These are phyloP conservation scores for Zygotorulaspora sp. DNA, from an alignment of 805 yeast species.

Conservation along the genomic window DNA sequence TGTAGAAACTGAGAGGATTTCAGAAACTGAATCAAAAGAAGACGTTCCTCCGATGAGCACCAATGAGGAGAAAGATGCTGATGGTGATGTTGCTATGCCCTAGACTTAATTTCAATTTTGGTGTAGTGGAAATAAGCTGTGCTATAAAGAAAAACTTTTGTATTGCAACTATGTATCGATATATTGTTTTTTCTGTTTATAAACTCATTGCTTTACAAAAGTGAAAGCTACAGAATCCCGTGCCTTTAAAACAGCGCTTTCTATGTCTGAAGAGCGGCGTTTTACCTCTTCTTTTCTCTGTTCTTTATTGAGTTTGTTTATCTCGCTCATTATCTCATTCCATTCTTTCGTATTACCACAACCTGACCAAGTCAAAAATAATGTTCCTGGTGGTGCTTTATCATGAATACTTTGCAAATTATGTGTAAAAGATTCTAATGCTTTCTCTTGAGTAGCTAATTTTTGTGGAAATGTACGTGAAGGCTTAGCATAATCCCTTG, in stretches of 20 bases:
- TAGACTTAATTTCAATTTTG: not conserved
- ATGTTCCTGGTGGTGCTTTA: slow-evolving; percentile 52
- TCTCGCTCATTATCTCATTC: slow-evolving; percentile 36
- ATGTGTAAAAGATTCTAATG: slow-evolving; percentile 37
- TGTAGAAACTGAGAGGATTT: too few species aligned
- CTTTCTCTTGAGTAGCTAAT: slow-evolving; percentile 8
- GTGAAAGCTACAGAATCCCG: slow-evolving; percentile 58
- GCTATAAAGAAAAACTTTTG: too few species aligned
- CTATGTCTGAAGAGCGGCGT: slow-evolving; percentile 43
- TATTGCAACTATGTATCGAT: too few species aligned
- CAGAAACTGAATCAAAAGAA: too few species aligned
- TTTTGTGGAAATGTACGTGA: slow-evolving; percentile 12
- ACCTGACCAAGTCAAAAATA: slow-evolving; percentile 59
- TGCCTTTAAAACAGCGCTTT: slow-evolving; percentile 46
- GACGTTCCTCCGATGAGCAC: too few species aligned
- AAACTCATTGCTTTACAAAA: slow-evolving; percentile 38
- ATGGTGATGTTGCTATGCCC: slow-evolving; percentile 8
- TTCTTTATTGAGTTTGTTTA: slow-evolving; percentile 43
- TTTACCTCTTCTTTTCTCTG: slow-evolving; percentile 41
- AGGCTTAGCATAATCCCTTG: slow-evolving; percentile 34
- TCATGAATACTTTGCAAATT: slow-evolving; percentile 48
- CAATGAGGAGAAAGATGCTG: slow-evolving; percentile 6
- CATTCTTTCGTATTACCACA: slow-evolving; percentile 52
- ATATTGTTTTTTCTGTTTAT: too few species aligned
- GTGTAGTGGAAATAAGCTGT: too few species aligned